Evolutionary conservation across 2,329 filamentous ascomycete genomes (phyloP).

Genomic region (Plenodomus lindquistii): DNA sequence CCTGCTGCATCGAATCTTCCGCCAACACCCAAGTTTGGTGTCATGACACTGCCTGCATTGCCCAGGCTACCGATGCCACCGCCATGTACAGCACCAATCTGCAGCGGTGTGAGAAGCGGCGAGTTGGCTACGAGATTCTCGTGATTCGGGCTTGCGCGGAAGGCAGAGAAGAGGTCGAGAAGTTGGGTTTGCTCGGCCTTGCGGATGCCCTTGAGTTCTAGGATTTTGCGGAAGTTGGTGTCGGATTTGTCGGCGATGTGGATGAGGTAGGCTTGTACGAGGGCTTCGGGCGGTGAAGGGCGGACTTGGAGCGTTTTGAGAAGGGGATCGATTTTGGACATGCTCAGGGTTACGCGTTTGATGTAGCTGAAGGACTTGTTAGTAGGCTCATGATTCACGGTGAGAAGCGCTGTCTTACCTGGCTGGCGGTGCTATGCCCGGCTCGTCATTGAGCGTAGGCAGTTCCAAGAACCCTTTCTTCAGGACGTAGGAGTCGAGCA

Average conservation of each 20-base stretch:
- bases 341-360: slow-evolving; percentile 82
- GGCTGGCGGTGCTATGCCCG: slow-evolving; percentile 61
- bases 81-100: slow-evolving; percentile 42
- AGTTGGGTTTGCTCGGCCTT: slow-evolving; percentile 81
- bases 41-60: slow-evolving; percentile 44
- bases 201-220: slow-evolving; percentile 89
- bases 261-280: slow-evolving; percentile 96
- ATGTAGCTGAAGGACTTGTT: slow-evolving; percentile 64
- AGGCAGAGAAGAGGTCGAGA: slow-evolving; percentile 87
- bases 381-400: slow-evolving; percentile 1
- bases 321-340: slow-evolving; percentile 85
- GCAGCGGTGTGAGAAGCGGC: slow-evolving; percentile 43
- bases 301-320: slow-evolving; percentile 97
- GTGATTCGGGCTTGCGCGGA: slow-evolving; percentile 68
- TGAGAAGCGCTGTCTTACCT: slow-evolving; percentile 37
- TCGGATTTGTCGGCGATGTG: slow-evolving; percentile 94
- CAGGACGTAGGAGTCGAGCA: slow-evolving; percentile 90
- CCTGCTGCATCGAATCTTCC: slow-evolving; percentile 74
- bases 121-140: slow-evolving; percentile 60
- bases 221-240: slow-evolving; percentile 91
- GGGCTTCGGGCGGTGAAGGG: slow-evolving; percentile 84
- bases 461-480: slow-evolving; percentile 78
- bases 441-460: slow-evolving; percentile 62
- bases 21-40: slow-evolving; percentile 40
- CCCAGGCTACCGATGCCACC: slow-evolving; percentile 49